Percentiles rank a stretch among this genome's conserved stretches.
These are phyloP conservation scores for Gastrolobium bilobum DNA, from an alignment of 306 rosid species.

Conservation along the genomic window DNA sequence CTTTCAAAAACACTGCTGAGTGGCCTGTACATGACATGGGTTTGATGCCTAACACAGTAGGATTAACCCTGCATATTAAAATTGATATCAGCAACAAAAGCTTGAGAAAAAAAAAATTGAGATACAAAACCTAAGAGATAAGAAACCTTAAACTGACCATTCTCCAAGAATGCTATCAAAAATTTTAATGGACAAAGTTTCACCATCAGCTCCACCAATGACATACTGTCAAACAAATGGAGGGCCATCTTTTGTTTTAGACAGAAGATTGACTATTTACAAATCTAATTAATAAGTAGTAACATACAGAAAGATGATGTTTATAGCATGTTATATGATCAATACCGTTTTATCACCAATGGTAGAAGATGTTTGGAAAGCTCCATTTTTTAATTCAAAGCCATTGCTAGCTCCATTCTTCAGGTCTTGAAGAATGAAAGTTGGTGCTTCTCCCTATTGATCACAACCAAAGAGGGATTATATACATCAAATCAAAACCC, in stretches of 20 bases:
- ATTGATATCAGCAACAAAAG: slow-evolving; percentile 49
- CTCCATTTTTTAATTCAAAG: slow-evolving; percentile 60
- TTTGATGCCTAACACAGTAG: slow-evolving; percentile 70
- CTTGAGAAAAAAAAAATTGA: neutral
- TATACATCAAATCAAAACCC: slow-evolving; percentile 46
- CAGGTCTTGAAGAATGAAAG: slow-evolving; percentile 62
- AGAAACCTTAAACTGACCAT: slow-evolving; percentile 63
- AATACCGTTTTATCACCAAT: slow-evolving; percentile 77
- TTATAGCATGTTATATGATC: slow-evolving; percentile 45
- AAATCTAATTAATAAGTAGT: slow-evolving; percentile 49
- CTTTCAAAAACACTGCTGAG: slow-evolving; percentile 70
- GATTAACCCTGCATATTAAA: slow-evolving; percentile 67
- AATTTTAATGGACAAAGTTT: slow-evolving; percentile 61
- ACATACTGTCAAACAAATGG: slow-evolving; percentile 76
- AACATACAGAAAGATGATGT: slow-evolving; percentile 39
- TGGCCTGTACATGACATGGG: slow-evolving; percentile 76
- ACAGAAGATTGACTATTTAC: slow-evolving; percentile 37
- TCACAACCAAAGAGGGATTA: slow-evolving; percentile 50
- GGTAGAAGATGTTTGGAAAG: slow-evolving; percentile 55
- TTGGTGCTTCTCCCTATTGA: slow-evolving; percentile 89
- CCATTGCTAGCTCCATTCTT: slow-evolving; percentile 61
- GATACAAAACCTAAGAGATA: neutral
- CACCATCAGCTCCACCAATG: slow-evolving; percentile 77
- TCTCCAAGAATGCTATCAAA: slow-evolving; percentile 61
- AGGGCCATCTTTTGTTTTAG: slow-evolving; percentile 23